These are phyloP conservation scores for Didymella exigua DNA, from an alignment of 2,329 filamentous ascomycete genomes.

Conservation along the genomic window DNA sequence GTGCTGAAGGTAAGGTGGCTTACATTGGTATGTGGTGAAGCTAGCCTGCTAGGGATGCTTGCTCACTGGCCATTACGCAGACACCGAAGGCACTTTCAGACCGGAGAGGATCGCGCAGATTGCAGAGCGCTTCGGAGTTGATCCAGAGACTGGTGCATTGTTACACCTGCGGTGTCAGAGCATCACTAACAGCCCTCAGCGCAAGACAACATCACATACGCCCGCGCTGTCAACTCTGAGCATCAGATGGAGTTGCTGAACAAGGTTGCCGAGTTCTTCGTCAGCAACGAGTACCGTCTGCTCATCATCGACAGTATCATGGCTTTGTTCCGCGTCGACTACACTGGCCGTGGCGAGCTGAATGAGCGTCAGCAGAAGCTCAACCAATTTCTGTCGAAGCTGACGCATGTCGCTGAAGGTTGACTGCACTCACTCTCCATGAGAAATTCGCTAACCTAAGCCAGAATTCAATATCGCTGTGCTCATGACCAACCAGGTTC, in stretches of 20 bases:
- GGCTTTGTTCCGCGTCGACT: slow-evolving; percentile 72
- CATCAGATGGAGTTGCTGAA: slow-evolving; percentile 69
- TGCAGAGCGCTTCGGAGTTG: slow-evolving; percentile 66
- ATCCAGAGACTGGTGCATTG: slow-evolving; percentile 40
- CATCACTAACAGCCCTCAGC: slow-evolving; percentile 62
- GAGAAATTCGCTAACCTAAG: background rate
- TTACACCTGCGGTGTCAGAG: background rate
- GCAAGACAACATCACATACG: slow-evolving; percentile 71
- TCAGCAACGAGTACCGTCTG: slow-evolving; percentile 67
- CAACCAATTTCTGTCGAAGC: slow-evolving; percentile 67
- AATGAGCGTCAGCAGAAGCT: slow-evolving; percentile 72
- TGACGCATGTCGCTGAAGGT: slow-evolving; percentile 70
- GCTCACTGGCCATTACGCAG: slow-evolving; percentile 24
- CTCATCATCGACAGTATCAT: slow-evolving; percentile 74
- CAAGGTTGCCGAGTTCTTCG: slow-evolving; percentile 65
- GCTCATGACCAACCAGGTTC: slow-evolving; percentile 69
- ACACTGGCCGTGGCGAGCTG: slow-evolving; percentile 68
- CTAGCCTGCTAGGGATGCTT: background rate
- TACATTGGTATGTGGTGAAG: slow-evolving; percentile 61
- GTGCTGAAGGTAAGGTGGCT: slow-evolving; percentile 71
- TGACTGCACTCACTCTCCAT: background rate
- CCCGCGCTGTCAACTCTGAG: slow-evolving; percentile 69
- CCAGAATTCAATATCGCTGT: slow-evolving; percentile 69
- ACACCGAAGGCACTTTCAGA: slow-evolving; percentile 59
- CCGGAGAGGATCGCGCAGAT: slow-evolving; percentile 71